Base-by-base conservation (phyloP, 768 basidiomycete genomes). In the Rickenella mellea region DNA sequence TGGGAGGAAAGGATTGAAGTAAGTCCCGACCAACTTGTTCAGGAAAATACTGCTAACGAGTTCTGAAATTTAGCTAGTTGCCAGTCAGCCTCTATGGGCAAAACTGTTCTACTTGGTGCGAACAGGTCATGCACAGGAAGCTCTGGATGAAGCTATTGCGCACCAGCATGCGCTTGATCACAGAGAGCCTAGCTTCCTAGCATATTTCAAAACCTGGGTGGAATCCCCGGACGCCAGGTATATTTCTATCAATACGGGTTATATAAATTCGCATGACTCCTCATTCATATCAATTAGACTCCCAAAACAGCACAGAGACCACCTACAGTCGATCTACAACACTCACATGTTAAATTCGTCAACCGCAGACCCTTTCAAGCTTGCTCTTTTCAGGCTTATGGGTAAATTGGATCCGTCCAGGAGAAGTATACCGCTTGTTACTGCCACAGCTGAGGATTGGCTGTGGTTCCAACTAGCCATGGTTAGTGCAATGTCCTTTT, bases 371-470 rank as follows among this genome's bases (percentile, higher is more conserved):
- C 93, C 93, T 0, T 98, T 92, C 73, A 98, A 97, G 58, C 78
- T 93, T 41, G 93, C 92, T 0, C 61, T 99, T 25, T 97, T 96
- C 70, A 97, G 96, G 60, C 68, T 99, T 27, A 84, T 97, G 70
- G 94, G 91, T 32, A 86, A 86, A 52, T 74, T 94, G 40, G 96
- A 99, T 51, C 78, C 90, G 1, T 62, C 74, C 4, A 71, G 86
- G 43, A 73, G 91, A 37, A 83, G 77, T 52, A 80, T 93, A 2
- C 74, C 79, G 5, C 76, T 80, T 29, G 90, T 97, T 4, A 97
- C 92, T 0, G 74, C 75, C 8, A 93, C 92, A 1, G 92, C 89
- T 2, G 96, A 97, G 58, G 96, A 99, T 60, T 99, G 94, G 94
- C 68, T 97, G 27, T 99, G 94, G 94, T 82, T 93, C 68, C 93